phyloP scores from a whole-genome alignment of 2,329 filamentous ascomycete species.

The Diaporthe helianthi region DNA sequence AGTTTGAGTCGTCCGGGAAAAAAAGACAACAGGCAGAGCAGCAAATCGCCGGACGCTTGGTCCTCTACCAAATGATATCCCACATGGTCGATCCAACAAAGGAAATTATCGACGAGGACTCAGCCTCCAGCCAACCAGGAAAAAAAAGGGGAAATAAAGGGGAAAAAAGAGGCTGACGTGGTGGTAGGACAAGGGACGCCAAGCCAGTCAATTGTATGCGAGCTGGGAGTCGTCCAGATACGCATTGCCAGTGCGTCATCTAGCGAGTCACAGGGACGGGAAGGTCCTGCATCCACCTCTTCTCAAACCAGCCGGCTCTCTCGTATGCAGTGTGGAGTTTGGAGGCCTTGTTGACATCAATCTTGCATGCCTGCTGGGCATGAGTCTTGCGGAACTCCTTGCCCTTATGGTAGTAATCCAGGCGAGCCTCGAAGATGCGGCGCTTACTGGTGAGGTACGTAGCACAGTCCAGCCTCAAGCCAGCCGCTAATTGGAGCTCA shows the following conservation, averaged over 20 bases:
- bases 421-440: constrained; percentile 81
- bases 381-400: constrained; percentile 96
- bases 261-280: constrained; percentile 15
- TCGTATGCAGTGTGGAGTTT: constrained; percentile 92
- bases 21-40: neutral
- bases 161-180: neutral
- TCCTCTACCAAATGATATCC: constrained; percentile 9
- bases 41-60: neutral
- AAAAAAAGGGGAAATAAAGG: neutral
- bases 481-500: constrained; percentile 78
- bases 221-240: too few relatives aligned
- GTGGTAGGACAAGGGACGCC: neutral
- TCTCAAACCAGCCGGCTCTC: constrained; percentile 81
- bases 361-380: constrained; percentile 95
- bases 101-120: neutral
- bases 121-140: neutral
- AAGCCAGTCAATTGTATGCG: too few relatives aligned
- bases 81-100: neutral
- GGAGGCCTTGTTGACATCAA: constrained; percentile 96
- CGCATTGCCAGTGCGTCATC: too few relatives aligned
- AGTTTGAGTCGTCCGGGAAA: neutral
- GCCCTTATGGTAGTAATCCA: constrained; percentile 69
- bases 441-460: constrained; percentile 94
- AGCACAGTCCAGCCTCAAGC: constrained; percentile 81
- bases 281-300: constrained; percentile 49